phyloP scores from a whole-genome alignment of 2,329 filamentous ascomycete species.

The Leptographium flavum region DNA sequence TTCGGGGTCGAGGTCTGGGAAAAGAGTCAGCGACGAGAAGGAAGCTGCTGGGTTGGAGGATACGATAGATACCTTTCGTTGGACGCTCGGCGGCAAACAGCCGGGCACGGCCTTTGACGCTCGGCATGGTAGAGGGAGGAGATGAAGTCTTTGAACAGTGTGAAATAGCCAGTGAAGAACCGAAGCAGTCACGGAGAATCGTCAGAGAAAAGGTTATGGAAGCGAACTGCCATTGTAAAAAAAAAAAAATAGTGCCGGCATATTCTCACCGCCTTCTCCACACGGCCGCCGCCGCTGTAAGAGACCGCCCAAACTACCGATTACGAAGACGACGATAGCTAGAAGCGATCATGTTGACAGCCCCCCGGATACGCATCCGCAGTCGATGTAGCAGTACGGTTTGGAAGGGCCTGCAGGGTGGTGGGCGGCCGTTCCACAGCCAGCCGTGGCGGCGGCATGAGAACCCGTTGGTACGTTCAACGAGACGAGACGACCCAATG shows the following conservation, averaged over 20 bases:
- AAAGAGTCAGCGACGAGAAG: no score
- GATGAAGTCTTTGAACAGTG: no score
- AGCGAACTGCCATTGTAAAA: not conserved
- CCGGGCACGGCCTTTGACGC: conserved; percentile 38
- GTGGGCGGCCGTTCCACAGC: conserved; percentile 32
- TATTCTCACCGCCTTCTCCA: conserved; percentile 5
- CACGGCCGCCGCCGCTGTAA: not conserved
- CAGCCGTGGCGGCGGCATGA: conserved; percentile 52
- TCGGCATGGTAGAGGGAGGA: conserved; percentile 26
- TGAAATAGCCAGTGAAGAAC: no score
- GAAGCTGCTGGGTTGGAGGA: no score
- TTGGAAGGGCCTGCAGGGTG: conserved; percentile 2
- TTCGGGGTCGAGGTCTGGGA: conserved; percentile 78
- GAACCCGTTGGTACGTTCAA: conserved; percentile 58
- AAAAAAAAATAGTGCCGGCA: conserved; percentile 2
- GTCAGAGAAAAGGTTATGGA: no score
- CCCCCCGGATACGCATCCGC: not conserved
- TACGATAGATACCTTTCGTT: conserved; percentile 38
- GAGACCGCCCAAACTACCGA: not conserved
- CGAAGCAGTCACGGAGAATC: conserved; percentile 5
- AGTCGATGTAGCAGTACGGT: conserved; percentile 12
- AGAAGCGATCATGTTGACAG: conserved; percentile 2
- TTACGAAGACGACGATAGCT: no score
- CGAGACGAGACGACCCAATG: not conserved
- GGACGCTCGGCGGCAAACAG: conserved; percentile 49